These are phyloP conservation scores for Deakozyma indianensis DNA, from an alignment of 805 yeast genomes.

Conservation along the genomic window DNA sequence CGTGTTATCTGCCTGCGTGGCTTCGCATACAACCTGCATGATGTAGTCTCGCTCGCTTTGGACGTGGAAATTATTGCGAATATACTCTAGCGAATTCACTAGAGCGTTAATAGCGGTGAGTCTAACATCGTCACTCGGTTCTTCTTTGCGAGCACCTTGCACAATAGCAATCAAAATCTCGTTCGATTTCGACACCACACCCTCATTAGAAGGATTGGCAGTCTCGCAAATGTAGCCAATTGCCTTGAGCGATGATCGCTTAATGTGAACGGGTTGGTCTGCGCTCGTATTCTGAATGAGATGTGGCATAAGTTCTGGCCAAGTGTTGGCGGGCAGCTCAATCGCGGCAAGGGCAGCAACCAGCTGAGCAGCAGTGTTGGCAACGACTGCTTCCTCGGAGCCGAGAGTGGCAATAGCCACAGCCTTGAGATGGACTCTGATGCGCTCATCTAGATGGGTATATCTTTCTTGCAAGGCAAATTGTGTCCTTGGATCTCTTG, in stretches of 20 bases:
- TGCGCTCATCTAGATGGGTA: conserved; percentile 39
- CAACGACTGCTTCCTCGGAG: conserved; percentile 60
- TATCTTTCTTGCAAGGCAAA: conserved; percentile 57
- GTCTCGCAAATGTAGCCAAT: conserved; percentile 94
- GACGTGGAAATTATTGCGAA: conserved; percentile 72
- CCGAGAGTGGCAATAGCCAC: conserved; percentile 46
- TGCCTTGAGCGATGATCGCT: conserved; percentile 74
- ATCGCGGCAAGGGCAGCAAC: conserved; percentile 96
- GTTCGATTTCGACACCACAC: conserved; percentile 70
- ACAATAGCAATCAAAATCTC: conserved; percentile 91
- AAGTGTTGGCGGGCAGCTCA: conserved; percentile 74
- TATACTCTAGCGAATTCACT: conserved; percentile 80
- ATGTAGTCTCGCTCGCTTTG: conserved; percentile 94
- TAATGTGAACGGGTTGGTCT: conserved; percentile 63
- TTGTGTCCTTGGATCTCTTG: conserved; percentile 57
- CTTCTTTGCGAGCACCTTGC: conserved; percentile 84
- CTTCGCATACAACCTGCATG: conserved; percentile 98
- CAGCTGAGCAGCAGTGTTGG: conserved; percentile 79
- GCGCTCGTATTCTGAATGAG: conserved; percentile 78
- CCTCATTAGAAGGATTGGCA: conserved; percentile 70
- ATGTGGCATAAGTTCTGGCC: conserved; percentile 75
- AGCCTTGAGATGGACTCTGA: conserved; percentile 52
- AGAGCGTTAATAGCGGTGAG: conserved; percentile 86
- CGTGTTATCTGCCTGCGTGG: conserved; percentile 76
- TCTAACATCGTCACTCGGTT: conserved; percentile 61